Percentiles rank a stretch among this genome's conserved stretches.
phyloP scores from a whole-genome alignment of 768 basidiomycete species.

The Russula lepida region DNA sequence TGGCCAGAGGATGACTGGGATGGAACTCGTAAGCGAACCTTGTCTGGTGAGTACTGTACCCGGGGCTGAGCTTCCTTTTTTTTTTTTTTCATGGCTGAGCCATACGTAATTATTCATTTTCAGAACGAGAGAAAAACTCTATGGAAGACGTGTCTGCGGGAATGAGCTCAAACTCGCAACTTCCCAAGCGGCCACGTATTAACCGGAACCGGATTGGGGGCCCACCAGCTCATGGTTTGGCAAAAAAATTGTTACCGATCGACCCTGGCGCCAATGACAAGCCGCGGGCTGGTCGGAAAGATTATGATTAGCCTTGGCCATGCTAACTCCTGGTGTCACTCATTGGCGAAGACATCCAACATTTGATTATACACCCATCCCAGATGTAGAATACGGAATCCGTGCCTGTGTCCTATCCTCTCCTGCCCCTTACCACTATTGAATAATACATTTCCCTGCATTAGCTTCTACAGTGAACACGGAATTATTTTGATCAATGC shows the following conservation, averaged over 20 bases:
- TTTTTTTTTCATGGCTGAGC: neutral
- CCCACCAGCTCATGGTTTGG: constrained; percentile 36
- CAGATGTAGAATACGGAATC: constrained; percentile 11
- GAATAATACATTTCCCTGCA: constrained; percentile 13
- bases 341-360: neutral
- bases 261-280: constrained; percentile 56
- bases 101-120: constrained; percentile 6
- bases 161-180: constrained; percentile 34
- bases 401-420: neutral
- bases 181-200: constrained; percentile 54
- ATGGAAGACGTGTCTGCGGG: constrained; percentile 29
- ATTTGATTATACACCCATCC: constrained; percentile 1
- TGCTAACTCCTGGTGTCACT: neutral
- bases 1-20: constrained; percentile 57
- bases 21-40: constrained; percentile 53
- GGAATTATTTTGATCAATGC: constrained; percentile 1
- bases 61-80: neutral
- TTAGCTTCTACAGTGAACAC: constrained; percentile 1
- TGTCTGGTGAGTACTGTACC: constrained; percentile 50
- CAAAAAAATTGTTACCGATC: constrained; percentile 52
- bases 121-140: constrained; percentile 59
- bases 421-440: constrained; percentile 1
- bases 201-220: constrained; percentile 37
- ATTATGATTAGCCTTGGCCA: constrained; percentile 28
- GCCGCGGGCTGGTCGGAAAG: constrained; percentile 44